Base-by-base conservation (phyloP, 768 basidiomycete genomes). In the Suillus spraguei region DNA sequence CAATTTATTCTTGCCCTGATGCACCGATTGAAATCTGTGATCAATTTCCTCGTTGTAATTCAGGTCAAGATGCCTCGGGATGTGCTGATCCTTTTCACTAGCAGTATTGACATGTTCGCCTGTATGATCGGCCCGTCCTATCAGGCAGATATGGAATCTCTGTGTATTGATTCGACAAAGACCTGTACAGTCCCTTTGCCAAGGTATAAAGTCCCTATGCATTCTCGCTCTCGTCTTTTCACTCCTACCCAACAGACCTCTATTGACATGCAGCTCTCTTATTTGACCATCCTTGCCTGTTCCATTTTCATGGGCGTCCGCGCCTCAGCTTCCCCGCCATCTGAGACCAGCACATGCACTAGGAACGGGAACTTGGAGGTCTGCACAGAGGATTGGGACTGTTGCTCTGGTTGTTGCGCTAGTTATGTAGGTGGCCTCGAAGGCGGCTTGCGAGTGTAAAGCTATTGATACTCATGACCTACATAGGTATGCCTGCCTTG, bases 291-390 rank as follows among this genome's bases (percentile, higher is more conserved):
- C 52, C 32, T 53, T 10, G 32, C 20, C 5, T 53, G 32, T 20
- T 53, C 52, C 52, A 13, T 53, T 20, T 53, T 53, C 20, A 33
- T 53, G 32, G 52, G 52, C 20, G 52, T 53, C 52, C 33, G 33
- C 32, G 32, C 52, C 17, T 52, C 32, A 20, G 32, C 50, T 52
- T 32, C 28, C 4, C 16, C 50, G 11, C 32, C 28, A 33, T 32
- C 20, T 33, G 4, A 10, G 5, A 50, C 49, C 9, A 17, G 17
- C 49, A 8, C 4, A 32, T 50, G 49, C 49, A 5, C 3, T 13
- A 17, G 24, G 7, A 24, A 6, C 49, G 49, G 52, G 20, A 0
- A 20, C 20, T 10, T 20, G 1, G 52, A 33, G 32, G 5, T 53
- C 20, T 53, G 52, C 20, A 0, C 17, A 10, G 32, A 53, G 20